Evolutionary conservation across 1,139 yeast genomes (phyloP), one percentile per base, ranked within the genome.

Genomic region (Suhomyces atakaporum): DNA sequence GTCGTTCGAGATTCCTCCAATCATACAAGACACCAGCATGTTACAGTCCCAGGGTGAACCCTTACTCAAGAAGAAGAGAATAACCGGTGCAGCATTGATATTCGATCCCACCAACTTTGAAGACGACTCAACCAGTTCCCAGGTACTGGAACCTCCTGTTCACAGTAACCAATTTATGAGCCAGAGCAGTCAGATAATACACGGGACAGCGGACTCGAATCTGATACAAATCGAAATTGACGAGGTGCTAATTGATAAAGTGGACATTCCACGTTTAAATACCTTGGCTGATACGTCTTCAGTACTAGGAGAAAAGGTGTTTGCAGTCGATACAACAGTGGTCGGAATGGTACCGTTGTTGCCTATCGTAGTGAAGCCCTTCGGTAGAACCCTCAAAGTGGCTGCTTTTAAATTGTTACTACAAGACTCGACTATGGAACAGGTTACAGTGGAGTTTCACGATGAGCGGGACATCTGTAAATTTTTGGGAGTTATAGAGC

Each of bases 331-430:
- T 5, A 61, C 53, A 2, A 44, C 25, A 24, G 19, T 62, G 3
- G 28, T 37, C 11, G 58, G 56, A 10, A 36, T 47, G 25, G 24
- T 47, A 4, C 64, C 66, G 2, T 19, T 35, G n/a, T 40, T 40
- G 7, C 48, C 52, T 3, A 52, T 65, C 19, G 44, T 60, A 2
- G 46, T 66, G 8, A 61, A 59, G 35, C 71, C 70, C 1, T 60
- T 49, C 34, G 46, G 48, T 5, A 44, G 68, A 22, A 61, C 70
- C 1, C 34, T 63, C 13, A 63, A 63, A 35, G 44, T 61, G 2
- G 46, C 60, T 2, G 46, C 49, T 7, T 54, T 66, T 36, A 58
- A 51, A 36, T 29, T 66, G 2, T 36, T 50, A 7, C 41, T 63
- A 9, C 30, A 44, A 9, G 59, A 57, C 25, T 37, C 33, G 5